Evolutionary conservation across 352 stramenopile species (phyloP), one percentile per base, ranked within the genome.

Genomic region (Phytopythium mirpurense): DNA sequence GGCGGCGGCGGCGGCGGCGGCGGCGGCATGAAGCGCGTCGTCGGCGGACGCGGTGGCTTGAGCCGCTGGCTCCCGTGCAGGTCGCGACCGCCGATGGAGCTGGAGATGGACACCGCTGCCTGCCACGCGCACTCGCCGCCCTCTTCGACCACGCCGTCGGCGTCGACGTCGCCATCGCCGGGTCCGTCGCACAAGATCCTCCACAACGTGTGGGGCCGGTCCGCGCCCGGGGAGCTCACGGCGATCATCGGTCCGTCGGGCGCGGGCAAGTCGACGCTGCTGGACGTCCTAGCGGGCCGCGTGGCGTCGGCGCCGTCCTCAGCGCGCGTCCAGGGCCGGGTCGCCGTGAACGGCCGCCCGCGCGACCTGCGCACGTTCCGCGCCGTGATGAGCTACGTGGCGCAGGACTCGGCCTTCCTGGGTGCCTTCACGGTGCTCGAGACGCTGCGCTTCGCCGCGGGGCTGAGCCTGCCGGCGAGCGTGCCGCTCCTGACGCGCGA

Each of bases 391-490:
- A 82, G 67, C 62, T 90, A 90, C 64, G 79, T 90, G 1, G 59
- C 70, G 0, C 79, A 82, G 47, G 78, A 90, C 10, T 70, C 69
- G 49, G 67, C 72, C 12, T 78, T 90, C 27, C 59, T 87, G 9
- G 79, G 77, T 2, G 83, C 78, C 16, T 86, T 90, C 56, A 80
- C 77, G 0, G 79, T 90, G 12, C 57, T 80, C 3, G 77, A 90
- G 59, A 88, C 77, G 5, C 55, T 90, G 15, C 65, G 75, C 36
- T 84, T 88, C 54, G 77, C 74, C 2, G 79, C 74, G 21, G 65
- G 63, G 0, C 66, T 90, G 26, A 77, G 63, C 8, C 41, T 90
- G 12, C 72, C 76, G 0, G 69, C 46, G 21, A 59, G 79, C 44
- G 63, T 86, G 0, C 60, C 71, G 7, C 48, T 53, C 16, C 59